Evolutionary conservation across 768 basidiomycete species (phyloP).

Genomic region (Lyophyllum decastes): DNA sequence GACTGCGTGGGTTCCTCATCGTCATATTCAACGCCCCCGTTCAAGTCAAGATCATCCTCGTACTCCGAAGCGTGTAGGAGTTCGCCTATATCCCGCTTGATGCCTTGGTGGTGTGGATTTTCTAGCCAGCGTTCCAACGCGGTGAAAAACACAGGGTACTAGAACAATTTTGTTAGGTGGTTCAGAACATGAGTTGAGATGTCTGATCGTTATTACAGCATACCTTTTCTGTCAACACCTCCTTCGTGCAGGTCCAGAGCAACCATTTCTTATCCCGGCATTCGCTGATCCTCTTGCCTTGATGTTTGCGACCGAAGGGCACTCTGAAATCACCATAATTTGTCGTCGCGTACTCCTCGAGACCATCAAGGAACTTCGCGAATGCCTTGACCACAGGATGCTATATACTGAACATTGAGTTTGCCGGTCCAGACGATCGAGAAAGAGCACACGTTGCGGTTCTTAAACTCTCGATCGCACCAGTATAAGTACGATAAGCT

Average conservation of each 20-base stretch:
- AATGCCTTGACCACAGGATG: neutral
- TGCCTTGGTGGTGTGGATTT: slow-evolving; percentile 3
- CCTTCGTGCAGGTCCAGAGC: neutral
- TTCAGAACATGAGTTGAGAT: neutral
- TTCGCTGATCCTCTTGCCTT: slow-evolving; percentile 5
- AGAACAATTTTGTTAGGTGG: neutral
- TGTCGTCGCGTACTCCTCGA: neutral
- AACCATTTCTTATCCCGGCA: slow-evolving; percentile 10
- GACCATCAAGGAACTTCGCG: neutral
- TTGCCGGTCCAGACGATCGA: neutral
- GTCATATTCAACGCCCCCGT: neutral
- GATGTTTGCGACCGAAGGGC: slow-evolving; percentile 8
- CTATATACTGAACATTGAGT: neutral
- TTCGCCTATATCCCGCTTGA: slow-evolving; percentile 10
- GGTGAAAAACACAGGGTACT: slow-evolving; percentile 4
- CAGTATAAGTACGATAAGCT: slow-evolving; percentile 11
- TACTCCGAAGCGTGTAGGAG: neutral
- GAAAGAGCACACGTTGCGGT: neutral
- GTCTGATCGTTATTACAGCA: neutral
- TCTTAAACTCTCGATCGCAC: neutral
- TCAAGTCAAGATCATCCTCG: slow-evolving; percentile 7
- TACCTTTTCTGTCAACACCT: slow-evolving; percentile 1
- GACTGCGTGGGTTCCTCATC: neutral
- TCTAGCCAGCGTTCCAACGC: slow-evolving; percentile 5
- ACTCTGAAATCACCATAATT: slow-evolving; percentile 5